Evolutionary conservation across 179 eudicot species (phyloP).

Genomic region (Actinidia arguta): DNA sequence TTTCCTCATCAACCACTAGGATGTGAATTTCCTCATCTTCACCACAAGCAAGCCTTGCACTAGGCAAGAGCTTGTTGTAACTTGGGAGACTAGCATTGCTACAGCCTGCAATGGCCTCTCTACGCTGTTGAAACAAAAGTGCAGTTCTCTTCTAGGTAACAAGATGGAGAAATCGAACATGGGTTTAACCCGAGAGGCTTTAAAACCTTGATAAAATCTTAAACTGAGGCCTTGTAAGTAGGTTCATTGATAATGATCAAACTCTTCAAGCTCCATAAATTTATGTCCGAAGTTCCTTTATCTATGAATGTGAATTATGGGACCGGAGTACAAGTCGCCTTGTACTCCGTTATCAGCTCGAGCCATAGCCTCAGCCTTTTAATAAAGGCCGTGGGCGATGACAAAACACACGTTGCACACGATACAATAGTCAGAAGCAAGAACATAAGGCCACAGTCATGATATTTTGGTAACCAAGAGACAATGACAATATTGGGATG

Average conservation of each 20-base stretch:
- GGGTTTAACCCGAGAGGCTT: constrained; percentile 41
- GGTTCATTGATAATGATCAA: constrained; percentile 58
- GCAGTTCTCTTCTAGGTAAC: constrained; percentile 57
- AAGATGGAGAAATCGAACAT: constrained; percentile 46
- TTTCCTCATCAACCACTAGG: constrained; percentile 46
- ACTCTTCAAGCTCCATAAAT: constrained; percentile 44
- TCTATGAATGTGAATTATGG: constrained; percentile 48
- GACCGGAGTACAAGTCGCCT: constrained; percentile 55
- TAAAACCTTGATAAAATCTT: constrained; percentile 43
- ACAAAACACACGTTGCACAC: constrained; percentile 49
- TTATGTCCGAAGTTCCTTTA: constrained; percentile 27
- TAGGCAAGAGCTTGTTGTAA: constrained; percentile 46
- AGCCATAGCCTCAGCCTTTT: constrained; percentile 56
- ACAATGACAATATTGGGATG: constrained; percentile 51
- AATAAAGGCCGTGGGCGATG: constrained; percentile 47
- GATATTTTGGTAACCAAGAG: constrained; percentile 65
- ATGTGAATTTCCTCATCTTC: constrained; percentile 37
- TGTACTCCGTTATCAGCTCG: constrained; percentile 46
- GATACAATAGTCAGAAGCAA: constrained; percentile 46
- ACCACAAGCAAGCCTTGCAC: constrained; percentile 46
- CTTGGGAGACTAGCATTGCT: constrained; percentile 28
- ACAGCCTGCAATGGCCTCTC: constrained; percentile 28
- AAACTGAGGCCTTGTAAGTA: constrained; percentile 33
- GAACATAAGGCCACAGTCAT: constrained; percentile 64
- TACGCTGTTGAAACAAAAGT: constrained; percentile 60